phyloP scores from a whole-genome alignment of 2,329 filamentous ascomycete genomes.

The Aureobasidium lini region DNA sequence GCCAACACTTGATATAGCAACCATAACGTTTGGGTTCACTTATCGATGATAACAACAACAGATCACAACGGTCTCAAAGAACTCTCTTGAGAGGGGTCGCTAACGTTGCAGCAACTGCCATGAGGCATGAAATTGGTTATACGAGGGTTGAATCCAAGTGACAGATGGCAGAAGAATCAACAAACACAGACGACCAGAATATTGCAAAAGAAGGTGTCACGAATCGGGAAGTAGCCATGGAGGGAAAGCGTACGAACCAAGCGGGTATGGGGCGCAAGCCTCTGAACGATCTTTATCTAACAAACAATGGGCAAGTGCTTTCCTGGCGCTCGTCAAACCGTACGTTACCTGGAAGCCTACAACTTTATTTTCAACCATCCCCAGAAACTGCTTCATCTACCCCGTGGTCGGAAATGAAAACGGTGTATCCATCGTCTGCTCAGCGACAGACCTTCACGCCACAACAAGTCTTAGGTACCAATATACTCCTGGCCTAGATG shows the following conservation, averaged over 20 bases:
- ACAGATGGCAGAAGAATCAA: neutral
- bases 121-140: neutral
- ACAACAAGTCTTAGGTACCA: neutral
- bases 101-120: neutral
- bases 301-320: neutral
- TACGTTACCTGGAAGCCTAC: neutral
- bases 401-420: slow-evolving; percentile 8
- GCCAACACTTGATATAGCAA: neutral
- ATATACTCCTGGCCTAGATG: neutral
- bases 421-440: neutral
- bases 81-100: neutral
- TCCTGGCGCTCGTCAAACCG: neutral
- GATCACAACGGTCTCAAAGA: neutral
- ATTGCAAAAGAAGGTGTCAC: no score
- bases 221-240: no score
- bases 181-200: neutral
- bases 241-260: no score
- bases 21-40: neutral
- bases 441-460: neutral
- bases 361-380: neutral
- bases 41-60: neutral
- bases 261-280: no score
- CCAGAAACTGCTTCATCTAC: neutral
- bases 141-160: neutral
- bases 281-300: neutral